phyloP scores from a whole-genome alignment of 495 filamentous ascomycete genomes.

The Trichoderma gamsii region DNA sequence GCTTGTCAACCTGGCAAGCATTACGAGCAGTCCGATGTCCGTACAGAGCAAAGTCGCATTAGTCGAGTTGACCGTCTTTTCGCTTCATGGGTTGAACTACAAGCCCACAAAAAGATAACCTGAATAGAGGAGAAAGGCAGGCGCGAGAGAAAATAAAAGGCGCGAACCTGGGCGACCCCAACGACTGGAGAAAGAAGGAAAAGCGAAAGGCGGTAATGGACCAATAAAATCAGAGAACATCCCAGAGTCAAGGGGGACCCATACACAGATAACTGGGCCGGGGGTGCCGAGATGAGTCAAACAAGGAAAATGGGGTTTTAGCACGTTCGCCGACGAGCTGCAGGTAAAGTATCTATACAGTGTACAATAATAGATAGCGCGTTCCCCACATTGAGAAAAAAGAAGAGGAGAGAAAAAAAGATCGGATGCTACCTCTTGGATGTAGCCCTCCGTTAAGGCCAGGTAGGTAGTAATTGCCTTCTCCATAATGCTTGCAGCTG shows the following conservation, averaged over 20 bases:
- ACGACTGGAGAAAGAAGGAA: neutral
- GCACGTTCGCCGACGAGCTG: slow-evolving; percentile 4
- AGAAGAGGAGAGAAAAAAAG: neutral
- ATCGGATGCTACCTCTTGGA: neutral
- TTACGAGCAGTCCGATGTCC: neutral
- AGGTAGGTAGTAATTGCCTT: neutral
- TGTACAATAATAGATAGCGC: neutral
- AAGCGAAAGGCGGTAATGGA: neutral
- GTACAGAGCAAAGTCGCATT: neutral
- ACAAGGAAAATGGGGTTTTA: slow-evolving; percentile 5
- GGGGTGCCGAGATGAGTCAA: slow-evolving; percentile 12
- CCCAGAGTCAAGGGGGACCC: neutral
- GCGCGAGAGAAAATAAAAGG: neutral
- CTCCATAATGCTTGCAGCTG: slow-evolving; percentile 10
- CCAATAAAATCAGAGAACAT: neutral
- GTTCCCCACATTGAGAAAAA: neutral
- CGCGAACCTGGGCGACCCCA: neutral
- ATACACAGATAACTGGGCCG: neutral
- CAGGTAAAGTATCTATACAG: neutral
- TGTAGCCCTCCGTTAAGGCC: neutral
- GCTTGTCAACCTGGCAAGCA: neutral
- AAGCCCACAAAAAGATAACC: neutral
- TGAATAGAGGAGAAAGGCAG: neutral
- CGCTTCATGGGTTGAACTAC: slow-evolving; percentile 5
- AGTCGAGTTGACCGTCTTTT: slow-evolving; percentile 10